phyloP scores from a whole-genome alignment of 2,329 filamentous ascomycete species.

The Cordyceps tenuipes region DNA sequence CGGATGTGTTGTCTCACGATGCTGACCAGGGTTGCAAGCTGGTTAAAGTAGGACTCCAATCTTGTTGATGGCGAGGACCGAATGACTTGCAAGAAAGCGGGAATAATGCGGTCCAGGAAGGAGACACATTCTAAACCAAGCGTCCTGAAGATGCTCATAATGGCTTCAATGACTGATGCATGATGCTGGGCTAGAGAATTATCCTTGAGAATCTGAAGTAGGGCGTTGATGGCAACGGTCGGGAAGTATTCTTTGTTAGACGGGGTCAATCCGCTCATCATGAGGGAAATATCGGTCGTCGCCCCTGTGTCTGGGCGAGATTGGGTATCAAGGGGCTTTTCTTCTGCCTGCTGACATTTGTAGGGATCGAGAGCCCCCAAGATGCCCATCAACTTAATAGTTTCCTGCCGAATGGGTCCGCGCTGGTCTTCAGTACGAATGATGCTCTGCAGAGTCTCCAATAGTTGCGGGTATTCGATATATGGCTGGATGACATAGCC shows the following conservation, averaged over 20 bases:
- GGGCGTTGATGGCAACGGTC: conserved; percentile 92
- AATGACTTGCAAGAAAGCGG: conserved; percentile 86
- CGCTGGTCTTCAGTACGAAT: conserved; percentile 84
- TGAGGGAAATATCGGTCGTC: conserved; percentile 87
- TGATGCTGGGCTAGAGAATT: conserved; percentile 85
- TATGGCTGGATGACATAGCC: conserved; percentile 98
- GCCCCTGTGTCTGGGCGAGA: conserved; percentile 53
- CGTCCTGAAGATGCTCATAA: conserved; percentile 98
- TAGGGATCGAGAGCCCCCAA: conserved; percentile 92
- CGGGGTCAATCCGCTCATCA: conserved; percentile 94
- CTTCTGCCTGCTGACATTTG: conserved; percentile 90
- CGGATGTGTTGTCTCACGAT: conserved; percentile 96
- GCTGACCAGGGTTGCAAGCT: conserved; percentile 82
- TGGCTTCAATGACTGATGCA: conserved; percentile 88
- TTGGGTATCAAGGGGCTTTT: conserved; percentile 76
- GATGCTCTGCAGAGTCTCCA: conserved; percentile 88
- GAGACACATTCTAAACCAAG: conserved; percentile 92
- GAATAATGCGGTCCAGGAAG: conserved; percentile 88
- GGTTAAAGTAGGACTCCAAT: conserved; percentile 94
- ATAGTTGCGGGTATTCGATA: conserved; percentile 84
- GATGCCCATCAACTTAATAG: conserved; percentile 93
- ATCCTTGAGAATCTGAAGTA: conserved; percentile 87
- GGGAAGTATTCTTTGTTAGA: conserved; percentile 98
- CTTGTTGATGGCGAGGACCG: conserved; percentile 67
- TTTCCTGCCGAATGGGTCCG: conserved; percentile 79